Base-by-base conservation (phyloP, 306 rosid species). In the Dryas octopetala region DNA sequence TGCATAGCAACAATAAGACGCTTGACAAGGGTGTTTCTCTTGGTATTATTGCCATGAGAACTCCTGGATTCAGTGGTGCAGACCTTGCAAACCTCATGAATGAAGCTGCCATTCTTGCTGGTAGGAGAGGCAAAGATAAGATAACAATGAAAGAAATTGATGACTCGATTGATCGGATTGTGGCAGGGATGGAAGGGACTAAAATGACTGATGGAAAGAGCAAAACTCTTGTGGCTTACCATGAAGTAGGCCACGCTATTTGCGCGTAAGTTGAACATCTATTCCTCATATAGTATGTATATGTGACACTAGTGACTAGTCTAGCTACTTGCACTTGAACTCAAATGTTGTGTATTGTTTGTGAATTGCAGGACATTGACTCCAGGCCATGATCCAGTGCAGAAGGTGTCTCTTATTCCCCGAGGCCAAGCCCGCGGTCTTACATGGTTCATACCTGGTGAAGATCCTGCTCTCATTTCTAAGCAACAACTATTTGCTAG, bases 151-250 rank as follows among this genome's bases (percentile, higher is more conserved):
- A 82, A 68, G 97, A 91, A 77, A 74, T 89, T 16, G 90, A 89
- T 54, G 89, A 86, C 80, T 88, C 95, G 46, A 89, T 91, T 32
- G 95, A 91, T 66, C 86, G 93, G 38, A 91, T 91, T 9, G 89
- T 91, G 19, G 97, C 95, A 0, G 97, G 97, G 74, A 91, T 88
- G 95, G 95, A 91, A 75, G 91, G 97, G 75, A 91, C 93, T 53
- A 86, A 76, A 75, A 91, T 91, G 97, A 91, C 90, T 0, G 91
- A 89, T 83, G 91, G 91, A 58, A 91, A 89, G 88, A 86, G 63
- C 88, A 88, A 85, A 76, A 88, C 76, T 75, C 87, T 91, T 0
- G 95, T 89, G 60, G 95, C 97, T 66, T 91, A 89, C 70, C 97
- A 91, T 66, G 97, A 89, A 86, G 81, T 91, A 57, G 96, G 96